These are phyloP conservation scores for Plantago major DNA, from an alignment of 257 asterid species.

Conservation along the genomic window DNA sequence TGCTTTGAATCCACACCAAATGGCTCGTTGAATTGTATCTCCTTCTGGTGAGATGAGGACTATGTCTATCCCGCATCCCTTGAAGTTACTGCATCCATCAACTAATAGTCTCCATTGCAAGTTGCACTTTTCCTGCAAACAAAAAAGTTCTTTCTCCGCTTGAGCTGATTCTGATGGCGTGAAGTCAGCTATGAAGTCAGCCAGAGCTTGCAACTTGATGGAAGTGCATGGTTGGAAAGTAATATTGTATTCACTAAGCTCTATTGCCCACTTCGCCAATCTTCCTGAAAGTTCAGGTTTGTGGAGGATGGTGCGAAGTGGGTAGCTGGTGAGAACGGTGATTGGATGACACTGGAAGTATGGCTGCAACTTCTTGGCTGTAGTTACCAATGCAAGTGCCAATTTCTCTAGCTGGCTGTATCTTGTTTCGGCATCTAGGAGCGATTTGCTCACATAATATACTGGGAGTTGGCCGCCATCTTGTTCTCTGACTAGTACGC, in stretches of 20 bases:
- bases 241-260: no score
- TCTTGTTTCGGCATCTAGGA: no score
- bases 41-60: not conserved
- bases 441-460: no score
- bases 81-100: not conserved
- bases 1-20: not conserved
- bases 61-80: not conserved
- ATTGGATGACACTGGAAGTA: no score
- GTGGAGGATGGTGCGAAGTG: no score
- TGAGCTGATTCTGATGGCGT: not conserved
- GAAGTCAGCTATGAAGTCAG: not conserved
- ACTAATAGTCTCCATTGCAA: not conserved
- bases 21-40: no score
- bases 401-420: no score
- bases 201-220: not conserved
- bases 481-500: no score
- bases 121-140: not conserved
- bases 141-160: not conserved
- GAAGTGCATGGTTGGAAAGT: not conserved
- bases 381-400: no score
- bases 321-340: no score
- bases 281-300: not conserved
- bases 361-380: no score
- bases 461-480: no score
- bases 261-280: not conserved